Percentiles rank a stretch among this genome's conserved stretches.
phyloP scores from a whole-genome alignment of 2,329 filamentous ascomycete genomes.

The Westerdykella sp. region DNA sequence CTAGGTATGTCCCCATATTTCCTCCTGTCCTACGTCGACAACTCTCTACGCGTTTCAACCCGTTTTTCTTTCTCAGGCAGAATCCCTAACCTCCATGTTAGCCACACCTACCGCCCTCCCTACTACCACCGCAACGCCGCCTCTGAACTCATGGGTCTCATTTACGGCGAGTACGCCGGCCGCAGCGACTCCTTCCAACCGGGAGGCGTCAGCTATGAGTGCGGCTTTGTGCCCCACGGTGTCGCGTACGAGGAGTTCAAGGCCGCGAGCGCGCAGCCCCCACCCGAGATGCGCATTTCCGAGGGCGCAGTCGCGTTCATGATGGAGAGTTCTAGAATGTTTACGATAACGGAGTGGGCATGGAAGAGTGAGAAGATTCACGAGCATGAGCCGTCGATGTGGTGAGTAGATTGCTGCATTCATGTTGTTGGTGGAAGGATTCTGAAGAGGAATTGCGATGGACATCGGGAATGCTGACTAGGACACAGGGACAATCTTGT shows the following conservation, averaged over 20 bases:
- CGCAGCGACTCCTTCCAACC: conserved; percentile 51
- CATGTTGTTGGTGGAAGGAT: neutral
- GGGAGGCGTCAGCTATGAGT: conserved; percentile 59
- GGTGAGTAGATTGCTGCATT: conserved; percentile 26
- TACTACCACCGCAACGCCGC: conserved; percentile 62
- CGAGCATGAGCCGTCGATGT: conserved; percentile 44
- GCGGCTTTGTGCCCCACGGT: conserved; percentile 65
- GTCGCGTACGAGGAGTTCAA: conserved; percentile 52
- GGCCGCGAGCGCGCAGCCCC: conserved; percentile 48
- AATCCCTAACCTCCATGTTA: neutral
- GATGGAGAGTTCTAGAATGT: conserved; percentile 49
- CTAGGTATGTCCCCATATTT: conserved; percentile 42
- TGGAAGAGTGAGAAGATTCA: conserved; percentile 41
- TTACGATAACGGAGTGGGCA: conserved; percentile 34
- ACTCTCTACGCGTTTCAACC: conserved; percentile 5
- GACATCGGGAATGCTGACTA: neutral
- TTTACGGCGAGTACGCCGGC: conserved; percentile 52
- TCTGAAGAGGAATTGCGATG: neutral
- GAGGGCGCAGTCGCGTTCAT: conserved; percentile 58
- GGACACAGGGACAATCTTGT: conserved; percentile 43
- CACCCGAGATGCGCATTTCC: conserved; percentile 33
- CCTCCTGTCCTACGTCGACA: conserved; percentile 39
- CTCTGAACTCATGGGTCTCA: conserved; percentile 61
- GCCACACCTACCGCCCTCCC: conserved; percentile 40
- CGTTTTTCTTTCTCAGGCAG: neutral